Evolutionary conservation across 2,329 filamentous ascomycete species (phyloP).

Genomic region (Hypoxylon sp.): DNA sequence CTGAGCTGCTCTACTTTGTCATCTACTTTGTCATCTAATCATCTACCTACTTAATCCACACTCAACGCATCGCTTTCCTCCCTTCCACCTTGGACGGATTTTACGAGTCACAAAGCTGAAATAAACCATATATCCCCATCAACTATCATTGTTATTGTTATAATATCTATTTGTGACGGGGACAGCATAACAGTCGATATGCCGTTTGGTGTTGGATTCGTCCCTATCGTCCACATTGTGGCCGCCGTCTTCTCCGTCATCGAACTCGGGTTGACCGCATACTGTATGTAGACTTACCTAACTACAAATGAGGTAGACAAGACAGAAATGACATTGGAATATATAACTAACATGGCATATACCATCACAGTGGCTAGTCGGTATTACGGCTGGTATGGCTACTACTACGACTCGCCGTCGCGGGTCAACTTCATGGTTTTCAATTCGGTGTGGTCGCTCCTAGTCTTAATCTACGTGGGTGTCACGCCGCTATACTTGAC

Average conservation of each 20-base stretch:
- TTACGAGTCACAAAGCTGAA: background rate
- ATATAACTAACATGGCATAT: constrained; percentile 15
- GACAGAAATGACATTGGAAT: background rate
- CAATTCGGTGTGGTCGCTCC: constrained; percentile 80
- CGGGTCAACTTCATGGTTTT: constrained; percentile 85
- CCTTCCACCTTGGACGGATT: background rate
- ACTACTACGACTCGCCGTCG: constrained; percentile 60
- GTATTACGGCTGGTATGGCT: constrained; percentile 58
- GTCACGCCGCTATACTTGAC: constrained; percentile 75
- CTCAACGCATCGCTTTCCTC: background rate
- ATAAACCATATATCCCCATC: background rate
- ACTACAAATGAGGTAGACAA: background rate
- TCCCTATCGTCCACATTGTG: constrained; percentile 74
- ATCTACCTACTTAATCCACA: background rate
- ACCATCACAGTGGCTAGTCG: constrained; percentile 66
- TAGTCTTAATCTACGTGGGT: constrained; percentile 79
- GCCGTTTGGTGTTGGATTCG: constrained; percentile 67
- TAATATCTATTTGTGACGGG: background rate
- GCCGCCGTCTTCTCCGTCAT: constrained; percentile 80
- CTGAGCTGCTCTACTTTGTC: background rate
- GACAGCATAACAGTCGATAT: constrained; percentile 54
- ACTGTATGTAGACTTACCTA: constrained; percentile 67
- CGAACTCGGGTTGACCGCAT: constrained; percentile 80
- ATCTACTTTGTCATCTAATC: background rate
- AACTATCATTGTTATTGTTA: background rate